A percentile compares a stretch with the other conserved stretches of the same genome.
phyloP scores from a whole-genome alignment of 495 filamentous ascomycete genomes.

The Xeromyces bisporus region DNA sequence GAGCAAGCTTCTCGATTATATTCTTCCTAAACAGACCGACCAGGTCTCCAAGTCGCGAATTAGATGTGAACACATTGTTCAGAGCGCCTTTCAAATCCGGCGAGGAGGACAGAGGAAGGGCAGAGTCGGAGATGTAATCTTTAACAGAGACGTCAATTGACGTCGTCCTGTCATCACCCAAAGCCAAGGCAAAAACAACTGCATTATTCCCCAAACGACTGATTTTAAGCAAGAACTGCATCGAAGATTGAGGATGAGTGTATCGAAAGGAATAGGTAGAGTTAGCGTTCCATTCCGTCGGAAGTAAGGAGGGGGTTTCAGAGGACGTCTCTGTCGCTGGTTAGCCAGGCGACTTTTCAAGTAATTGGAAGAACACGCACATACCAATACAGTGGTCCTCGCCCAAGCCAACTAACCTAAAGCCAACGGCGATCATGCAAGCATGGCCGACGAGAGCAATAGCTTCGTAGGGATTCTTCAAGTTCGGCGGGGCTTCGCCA shows the following conservation, averaged over 20 bases:
- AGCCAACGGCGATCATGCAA: conserved; percentile 63
- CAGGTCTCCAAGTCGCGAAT: conserved; percentile 47
- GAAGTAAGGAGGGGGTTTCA: conserved; percentile 38
- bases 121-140: conserved; percentile 55
- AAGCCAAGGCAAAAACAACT: conserved; percentile 59
- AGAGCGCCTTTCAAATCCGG: conserved; percentile 30
- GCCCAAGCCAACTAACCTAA: conserved; percentile 64
- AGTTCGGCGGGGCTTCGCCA: conserved; percentile 20
- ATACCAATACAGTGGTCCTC: conserved; percentile 59
- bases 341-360: conserved; percentile 1
- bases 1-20: conserved; percentile 66
- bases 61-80: conserved; percentile 55
- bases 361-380: background rate
- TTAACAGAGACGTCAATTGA: conserved; percentile 56
- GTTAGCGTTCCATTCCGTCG: conserved; percentile 59
- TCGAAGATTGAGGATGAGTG: conserved; percentile 72
- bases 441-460: conserved; percentile 74
- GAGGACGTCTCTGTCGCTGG: conserved; percentile 28
- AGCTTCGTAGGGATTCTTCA: conserved; percentile 70
- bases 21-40: conserved; percentile 51
- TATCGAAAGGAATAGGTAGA: conserved; percentile 68
- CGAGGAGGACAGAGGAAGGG: conserved; percentile 34
- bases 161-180: conserved; percentile 65
- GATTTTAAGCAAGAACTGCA: conserved; percentile 68
- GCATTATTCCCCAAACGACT: conserved; percentile 70